A percentile compares a stretch with the other conserved stretches of the same genome.
These are phyloP conservation scores for Areca catechu DNA, from an alignment of 176 grass and related monocot genomes.

Conservation along the genomic window DNA sequence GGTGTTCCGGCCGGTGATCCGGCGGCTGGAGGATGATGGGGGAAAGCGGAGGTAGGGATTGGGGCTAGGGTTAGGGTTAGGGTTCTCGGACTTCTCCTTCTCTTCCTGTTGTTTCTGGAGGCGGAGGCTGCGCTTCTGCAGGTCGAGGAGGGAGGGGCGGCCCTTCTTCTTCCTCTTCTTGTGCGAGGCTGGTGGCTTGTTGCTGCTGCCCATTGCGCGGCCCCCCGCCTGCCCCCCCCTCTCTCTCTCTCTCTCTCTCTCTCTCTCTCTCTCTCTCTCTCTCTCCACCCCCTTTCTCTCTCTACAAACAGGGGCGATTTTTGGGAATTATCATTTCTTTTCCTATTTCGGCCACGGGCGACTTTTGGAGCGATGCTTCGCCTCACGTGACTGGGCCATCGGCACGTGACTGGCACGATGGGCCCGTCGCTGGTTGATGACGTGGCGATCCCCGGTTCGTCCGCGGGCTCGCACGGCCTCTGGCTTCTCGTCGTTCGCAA, in stretches of 20 bases:
- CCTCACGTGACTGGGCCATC: too few relatives aligned
- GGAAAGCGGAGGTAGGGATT: constrained; percentile 16
- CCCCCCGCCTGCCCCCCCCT: background rate
- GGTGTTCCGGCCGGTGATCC: constrained; percentile 6
- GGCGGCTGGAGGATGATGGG: background rate
- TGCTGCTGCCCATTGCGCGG: constrained; percentile 26
- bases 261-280: too few relatives aligned
- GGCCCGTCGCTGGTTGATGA: too few relatives aligned
- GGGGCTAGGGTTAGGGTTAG: constrained; percentile 6
- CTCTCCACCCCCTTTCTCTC: background rate
- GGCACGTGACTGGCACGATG: too few relatives aligned
- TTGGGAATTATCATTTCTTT: background rate
- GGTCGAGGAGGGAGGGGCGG: constrained; percentile 34
- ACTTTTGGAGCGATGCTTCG: too few relatives aligned
- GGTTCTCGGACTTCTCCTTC: constrained; percentile 4
- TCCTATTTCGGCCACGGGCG: too few relatives aligned
- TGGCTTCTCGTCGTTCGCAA: too few relatives aligned
- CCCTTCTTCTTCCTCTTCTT: constrained; percentile 41
- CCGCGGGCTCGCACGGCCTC: too few relatives aligned
- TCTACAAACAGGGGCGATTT: constrained; percentile 25
- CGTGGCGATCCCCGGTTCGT: too few relatives aligned
- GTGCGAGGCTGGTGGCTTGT: constrained; percentile 5
- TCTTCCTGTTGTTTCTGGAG: constrained; percentile 19
- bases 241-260: constrained; percentile 22
- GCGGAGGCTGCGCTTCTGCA: constrained; percentile 37